Evolutionary conservation across 83 land plant genomes (phyloP), one percentile per base, ranked within the genome.

Genomic region (Picea abies): DNA sequence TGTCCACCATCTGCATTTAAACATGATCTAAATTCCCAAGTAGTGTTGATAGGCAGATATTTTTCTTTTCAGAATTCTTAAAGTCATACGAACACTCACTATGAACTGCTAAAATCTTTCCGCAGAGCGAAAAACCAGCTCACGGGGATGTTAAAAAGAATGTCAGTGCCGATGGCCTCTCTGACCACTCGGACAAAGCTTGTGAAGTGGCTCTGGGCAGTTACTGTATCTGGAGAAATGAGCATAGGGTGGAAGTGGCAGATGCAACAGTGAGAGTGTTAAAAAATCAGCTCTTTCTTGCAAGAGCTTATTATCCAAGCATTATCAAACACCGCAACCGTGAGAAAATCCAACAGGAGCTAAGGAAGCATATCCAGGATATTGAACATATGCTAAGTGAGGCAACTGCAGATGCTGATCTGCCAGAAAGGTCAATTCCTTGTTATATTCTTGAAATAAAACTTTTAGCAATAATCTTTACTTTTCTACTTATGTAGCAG

Each of bases 291-390:
- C 86, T 92, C 35, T 92, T 90, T 84, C 88, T 92, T 4, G 92
- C 95, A 3, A 84, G 95, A 52, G 91, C 95, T 71, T 92, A 90
- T 70, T 92, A 82, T 82, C 95, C 95, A 49, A 92, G 87, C 44
- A 90, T 92, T 75, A 89, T 89, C 52, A 92, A 92, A 84, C 62
- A 79, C 12, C 86, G 84, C 56, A 69, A 81, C 58, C 84, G 87
- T 23, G 87, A 87, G 49, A 84, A 84, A 39, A 80, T 92, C 41
- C 79, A 92, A 9, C 90, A 79, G 60, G 93, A 90, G 66, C 47
- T 92, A 82, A 92, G 83, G 85, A 88, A 84, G 65, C 90, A 90
- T 70, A 92, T 92, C 79, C 95, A 92, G 84, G 92, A 90, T 9
- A 69, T 86, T 82, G 95, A 92, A 80, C 92, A 91, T 23, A 78